phyloP scores from a whole-genome alignment of 306 rosid species.

The Cyclanthera cordifolia region DNA sequence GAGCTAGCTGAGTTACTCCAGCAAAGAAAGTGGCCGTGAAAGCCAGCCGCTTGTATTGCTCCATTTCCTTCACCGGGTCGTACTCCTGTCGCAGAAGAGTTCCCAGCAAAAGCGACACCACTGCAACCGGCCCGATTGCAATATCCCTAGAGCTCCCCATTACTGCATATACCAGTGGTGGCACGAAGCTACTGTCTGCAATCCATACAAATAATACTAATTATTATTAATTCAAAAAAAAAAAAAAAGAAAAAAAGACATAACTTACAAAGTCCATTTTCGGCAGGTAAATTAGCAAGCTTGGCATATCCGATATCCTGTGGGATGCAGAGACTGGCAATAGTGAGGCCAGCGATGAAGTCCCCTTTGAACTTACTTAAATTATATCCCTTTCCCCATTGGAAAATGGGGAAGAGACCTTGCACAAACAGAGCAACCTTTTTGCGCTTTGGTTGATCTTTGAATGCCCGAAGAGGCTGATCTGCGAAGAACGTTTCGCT shows the following conservation, averaged over 20 bases:
- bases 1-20: constrained; percentile 51
- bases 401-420: constrained; percentile 44
- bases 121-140: constrained; percentile 84
- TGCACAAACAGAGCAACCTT: constrained; percentile 32
- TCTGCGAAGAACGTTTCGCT: constrained; percentile 25
- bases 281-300: constrained; percentile 20
- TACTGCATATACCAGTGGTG: constrained; percentile 62
- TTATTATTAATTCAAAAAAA: too few relatives aligned
- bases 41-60: constrained; percentile 42
- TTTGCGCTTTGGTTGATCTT: constrained; percentile 19
- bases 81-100: constrained; percentile 31
- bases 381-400: constrained; percentile 40
- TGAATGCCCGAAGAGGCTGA: constrained; percentile 37
- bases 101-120: constrained; percentile 75
- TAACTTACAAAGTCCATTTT: constrained; percentile 30
- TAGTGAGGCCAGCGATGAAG: constrained; percentile 44
- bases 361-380: constrained; percentile 39
- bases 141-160: constrained; percentile 84
- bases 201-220: too few relatives aligned
- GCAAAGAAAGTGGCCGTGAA: constrained; percentile 81
- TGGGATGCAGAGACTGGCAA: constrained; percentile 78
- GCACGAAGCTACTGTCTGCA: constrained; percentile 63
- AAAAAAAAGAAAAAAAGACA: too few relatives aligned
- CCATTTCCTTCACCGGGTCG: background rate
- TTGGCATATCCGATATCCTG: constrained; percentile 36